Conservation (phyloP, 2,329 filamentous ascomycete genomes). For the Colletotrichum sp. region DNA sequence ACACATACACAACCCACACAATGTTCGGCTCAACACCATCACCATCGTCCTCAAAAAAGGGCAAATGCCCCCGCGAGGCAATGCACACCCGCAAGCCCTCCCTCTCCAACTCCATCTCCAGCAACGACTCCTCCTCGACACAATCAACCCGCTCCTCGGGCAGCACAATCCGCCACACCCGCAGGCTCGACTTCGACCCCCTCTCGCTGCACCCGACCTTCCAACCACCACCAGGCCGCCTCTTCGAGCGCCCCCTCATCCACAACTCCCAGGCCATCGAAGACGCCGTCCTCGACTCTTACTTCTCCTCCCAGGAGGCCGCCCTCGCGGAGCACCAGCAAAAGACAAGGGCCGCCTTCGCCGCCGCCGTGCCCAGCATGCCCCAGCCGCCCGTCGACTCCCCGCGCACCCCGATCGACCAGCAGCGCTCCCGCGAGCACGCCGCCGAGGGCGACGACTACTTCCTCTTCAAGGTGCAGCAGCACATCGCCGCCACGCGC, state of each 20-base stretch:
- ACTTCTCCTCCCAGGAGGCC: conserved; percentile 13
- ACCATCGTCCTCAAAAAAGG: not conserved
- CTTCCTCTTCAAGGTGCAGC: conserved; percentile 24
- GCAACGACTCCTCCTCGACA: conserved; percentile 20
- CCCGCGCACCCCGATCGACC: conserved; percentile 18
- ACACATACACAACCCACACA: not conserved
- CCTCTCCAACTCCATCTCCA: conserved; percentile 23
- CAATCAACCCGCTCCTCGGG: conserved; percentile 12
- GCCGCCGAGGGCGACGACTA: conserved; percentile 22
- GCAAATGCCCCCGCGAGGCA: conserved; percentile 2
- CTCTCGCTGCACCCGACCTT: conserved; percentile 22
- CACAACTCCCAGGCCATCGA: conserved; percentile 11
- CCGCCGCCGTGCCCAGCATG: conserved; percentile 6
- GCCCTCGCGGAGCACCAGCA: not conserved
- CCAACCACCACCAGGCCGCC: conserved; percentile 18
- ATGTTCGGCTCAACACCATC: conserved; percentile 5
- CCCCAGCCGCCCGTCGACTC: conserved; percentile 16
- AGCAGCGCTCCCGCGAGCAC: conserved; percentile 1
- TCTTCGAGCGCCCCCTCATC: conserved; percentile 22
- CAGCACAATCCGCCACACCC: conserved; percentile 8
- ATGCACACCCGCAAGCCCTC: conserved; percentile 23
- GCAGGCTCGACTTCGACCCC: conserved; percentile 21
- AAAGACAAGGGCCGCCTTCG: not conserved
- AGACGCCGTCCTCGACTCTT: conserved; percentile 16
- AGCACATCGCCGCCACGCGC: conserved; percentile 9